phyloP scores from a whole-genome alignment of 805 yeast genomes.

The Cyberlindnera samutprakarnensis region DNA sequence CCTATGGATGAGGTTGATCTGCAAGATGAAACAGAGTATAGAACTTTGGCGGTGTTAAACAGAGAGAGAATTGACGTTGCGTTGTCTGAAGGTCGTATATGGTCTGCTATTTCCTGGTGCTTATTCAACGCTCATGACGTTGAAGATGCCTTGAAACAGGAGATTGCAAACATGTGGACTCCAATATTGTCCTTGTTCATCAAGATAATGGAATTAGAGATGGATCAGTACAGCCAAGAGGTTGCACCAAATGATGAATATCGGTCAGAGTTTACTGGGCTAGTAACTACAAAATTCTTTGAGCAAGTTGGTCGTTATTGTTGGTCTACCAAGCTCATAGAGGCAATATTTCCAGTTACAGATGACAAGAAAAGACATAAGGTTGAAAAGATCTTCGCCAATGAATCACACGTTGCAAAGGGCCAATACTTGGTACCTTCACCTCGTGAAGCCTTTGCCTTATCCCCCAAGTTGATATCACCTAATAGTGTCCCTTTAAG shows the following conservation, averaged over 20 bases:
- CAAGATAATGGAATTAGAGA: slow-evolving; percentile 12
- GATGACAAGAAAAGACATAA: not conserved
- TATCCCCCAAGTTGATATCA: not conserved
- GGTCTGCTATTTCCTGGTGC: slow-evolving; percentile 26
- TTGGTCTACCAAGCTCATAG: slow-evolving; percentile 10
- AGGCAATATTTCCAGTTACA: slow-evolving; percentile 6
- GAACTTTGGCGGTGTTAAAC: slow-evolving; percentile 16
- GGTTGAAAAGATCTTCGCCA: slow-evolving; percentile 6
- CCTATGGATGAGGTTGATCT: slow-evolving; percentile 3
- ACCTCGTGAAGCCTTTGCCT: not conserved
- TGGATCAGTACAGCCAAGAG: slow-evolving; percentile 3
- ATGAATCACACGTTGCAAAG: slow-evolving; percentile 14
- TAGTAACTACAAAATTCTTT: slow-evolving; percentile 9
- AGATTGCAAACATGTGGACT: slow-evolving; percentile 19
- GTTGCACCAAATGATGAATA: not conserved
- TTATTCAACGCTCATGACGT: slow-evolving; percentile 8
- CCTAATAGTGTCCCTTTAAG: slow-evolving; percentile 4
- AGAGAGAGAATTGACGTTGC: slow-evolving; percentile 21
- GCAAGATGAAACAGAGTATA: slow-evolving; percentile 10
- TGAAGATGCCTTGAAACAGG: slow-evolving; percentile 4
- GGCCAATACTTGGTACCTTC: slow-evolving; percentile 1
- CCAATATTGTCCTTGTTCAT: slow-evolving; percentile 12
- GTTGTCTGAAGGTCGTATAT: slow-evolving; percentile 14
- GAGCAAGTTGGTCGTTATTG: slow-evolving; percentile 5
- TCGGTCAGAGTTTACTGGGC: slow-evolving; percentile 1